Base-by-base conservation (phyloP, 495 filamentous ascomycete species). In the Xylaria flabelliformis region DNA sequence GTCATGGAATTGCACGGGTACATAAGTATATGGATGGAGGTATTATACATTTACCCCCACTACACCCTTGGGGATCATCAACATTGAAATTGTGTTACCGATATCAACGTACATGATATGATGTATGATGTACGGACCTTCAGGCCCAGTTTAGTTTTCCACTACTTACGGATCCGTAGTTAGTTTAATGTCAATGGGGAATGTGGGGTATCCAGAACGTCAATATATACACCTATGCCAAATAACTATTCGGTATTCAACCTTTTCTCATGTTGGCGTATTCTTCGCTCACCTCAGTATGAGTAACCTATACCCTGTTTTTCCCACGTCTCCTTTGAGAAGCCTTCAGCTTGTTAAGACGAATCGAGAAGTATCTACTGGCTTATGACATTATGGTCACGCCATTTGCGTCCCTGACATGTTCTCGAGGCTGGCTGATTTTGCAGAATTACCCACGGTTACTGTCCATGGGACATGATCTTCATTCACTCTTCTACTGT, bases 91-190 rank as follows among this genome's bases (percentile, higher is more conserved):
- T 36, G 58, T 61, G 58, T 61, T 24, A 44, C 39, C 21, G 39
- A 42, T 64, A 34, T 44, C 39, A 42, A 44, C 21, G 10, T 64
- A 29, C 61, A 64, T 44, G 61, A 44, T 42, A 44, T 64, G 61
- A 48, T 41, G 64, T 67, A 67, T 64, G 61, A 48, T 41, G 64
- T 67, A 67, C 48, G 65, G 65, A 56, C 50, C 50, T 55, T 56
- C 17, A 21, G 7, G 36, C 32, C 50, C 48, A 41, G 29, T 42
- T 67, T 51, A 67, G 50, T 51, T 56, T 51, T 41, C 15, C n/a
- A 29, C 39, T 26, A n/a, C n/a, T n/a, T n/a, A n/a, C n/a, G n/a
- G n/a, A n/a, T n/a, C n/a, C n/a, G n/a, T n/a, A n/a, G n/a, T n/a
- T n/a, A 21, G 1, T 19, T 17, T 6, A 65, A 34, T 39, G 36